These are phyloP conservation scores for Mycena kentingensis DNA, from an alignment of 768 basidiomycete species.

Conservation along the genomic window DNA sequence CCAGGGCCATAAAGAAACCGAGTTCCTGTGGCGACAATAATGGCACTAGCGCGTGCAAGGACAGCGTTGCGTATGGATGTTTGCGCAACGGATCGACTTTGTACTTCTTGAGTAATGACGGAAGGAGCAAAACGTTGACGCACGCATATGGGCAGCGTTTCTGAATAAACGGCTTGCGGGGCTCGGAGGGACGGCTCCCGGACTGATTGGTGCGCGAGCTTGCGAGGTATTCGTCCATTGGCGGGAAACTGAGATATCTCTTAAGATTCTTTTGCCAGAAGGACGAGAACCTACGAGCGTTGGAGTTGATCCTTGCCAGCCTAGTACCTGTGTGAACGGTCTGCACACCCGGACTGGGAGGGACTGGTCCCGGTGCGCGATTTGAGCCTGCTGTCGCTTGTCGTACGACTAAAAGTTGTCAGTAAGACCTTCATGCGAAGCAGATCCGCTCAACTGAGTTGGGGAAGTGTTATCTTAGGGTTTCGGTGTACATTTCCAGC, in stretches of 20 bases:
- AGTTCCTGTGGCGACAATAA: slow-evolving; percentile 60
- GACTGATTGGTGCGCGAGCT: slow-evolving; percentile 9
- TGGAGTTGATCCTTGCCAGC: neutral
- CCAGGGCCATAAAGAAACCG: slow-evolving; percentile 76
- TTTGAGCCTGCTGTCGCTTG: slow-evolving; percentile 14
- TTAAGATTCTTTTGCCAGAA: neutral
- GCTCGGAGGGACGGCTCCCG: slow-evolving; percentile 8
- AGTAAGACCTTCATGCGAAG: neutral
- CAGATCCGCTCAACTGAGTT: slow-evolving; percentile 5
- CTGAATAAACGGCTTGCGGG: slow-evolving; percentile 11
- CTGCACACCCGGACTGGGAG: slow-evolving; percentile 15
- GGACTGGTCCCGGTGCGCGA: no score
- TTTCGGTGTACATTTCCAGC: slow-evolving; percentile 5
- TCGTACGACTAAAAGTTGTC: slow-evolving; percentile 5
- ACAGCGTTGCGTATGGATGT: slow-evolving; percentile 32
- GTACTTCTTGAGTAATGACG: neutral
- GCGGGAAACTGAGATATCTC: slow-evolving; percentile 7
- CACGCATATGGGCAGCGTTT: slow-evolving; percentile 7
- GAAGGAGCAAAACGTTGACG: neutral
- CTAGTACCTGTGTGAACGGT: slow-evolving; percentile 8
- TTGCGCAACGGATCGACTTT: slow-evolving; percentile 14
- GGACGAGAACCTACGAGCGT: neutral
- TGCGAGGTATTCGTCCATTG: slow-evolving; percentile 15
- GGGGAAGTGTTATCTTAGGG: slow-evolving; percentile 14
- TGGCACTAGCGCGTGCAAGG: slow-evolving; percentile 53